Evolutionary conservation across 2,329 filamentous ascomycete species (phyloP).

Genomic region (Penicillium brasilianum): DNA sequence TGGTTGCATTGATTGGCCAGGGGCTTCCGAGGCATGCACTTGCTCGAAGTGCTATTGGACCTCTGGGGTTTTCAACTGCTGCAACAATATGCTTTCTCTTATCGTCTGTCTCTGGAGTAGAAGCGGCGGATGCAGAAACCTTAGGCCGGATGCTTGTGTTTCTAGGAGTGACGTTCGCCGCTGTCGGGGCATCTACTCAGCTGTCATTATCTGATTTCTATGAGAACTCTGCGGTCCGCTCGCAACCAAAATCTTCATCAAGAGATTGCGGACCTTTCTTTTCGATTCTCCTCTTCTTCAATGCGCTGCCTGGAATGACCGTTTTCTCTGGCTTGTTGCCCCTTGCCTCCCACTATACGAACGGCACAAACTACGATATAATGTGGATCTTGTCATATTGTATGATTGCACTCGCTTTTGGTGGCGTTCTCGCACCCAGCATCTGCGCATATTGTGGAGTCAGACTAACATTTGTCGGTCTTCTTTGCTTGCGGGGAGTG

Average conservation of each 20-base stretch:
- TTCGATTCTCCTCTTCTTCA: conserved; percentile 8
- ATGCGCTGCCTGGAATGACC: conserved; percentile 9
- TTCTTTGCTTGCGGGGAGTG: neutral
- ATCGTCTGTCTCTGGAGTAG: neutral
- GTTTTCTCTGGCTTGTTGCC: conserved; percentile 7
- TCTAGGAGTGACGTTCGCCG: neutral
- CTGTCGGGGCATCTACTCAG: neutral
- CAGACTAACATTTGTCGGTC: neutral
- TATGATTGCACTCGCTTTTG: conserved; percentile 4
- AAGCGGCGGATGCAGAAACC: neutral
- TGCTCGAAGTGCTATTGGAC: conserved; percentile 3
- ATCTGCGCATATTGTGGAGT: neutral
- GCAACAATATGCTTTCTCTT: neutral
- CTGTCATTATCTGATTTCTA: neutral
- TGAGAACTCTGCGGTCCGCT: neutral
- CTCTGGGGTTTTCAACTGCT: conserved; percentile 6
- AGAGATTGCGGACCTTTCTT: neutral
- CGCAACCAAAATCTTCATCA: neutral
- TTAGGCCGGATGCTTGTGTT: neutral
- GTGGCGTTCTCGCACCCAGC: neutral
- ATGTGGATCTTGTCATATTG: neutral
- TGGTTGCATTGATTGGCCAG: neutral
- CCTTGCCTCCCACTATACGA: neutral
- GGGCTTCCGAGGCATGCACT: neutral
- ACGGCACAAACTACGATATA: neutral